A percentile compares a stretch with the other conserved stretches of the same genome.
These are phyloP conservation scores for Globisporangium camurandrum DNA, from an alignment of 352 stramenopile genomes.

Conservation along the genomic window DNA sequence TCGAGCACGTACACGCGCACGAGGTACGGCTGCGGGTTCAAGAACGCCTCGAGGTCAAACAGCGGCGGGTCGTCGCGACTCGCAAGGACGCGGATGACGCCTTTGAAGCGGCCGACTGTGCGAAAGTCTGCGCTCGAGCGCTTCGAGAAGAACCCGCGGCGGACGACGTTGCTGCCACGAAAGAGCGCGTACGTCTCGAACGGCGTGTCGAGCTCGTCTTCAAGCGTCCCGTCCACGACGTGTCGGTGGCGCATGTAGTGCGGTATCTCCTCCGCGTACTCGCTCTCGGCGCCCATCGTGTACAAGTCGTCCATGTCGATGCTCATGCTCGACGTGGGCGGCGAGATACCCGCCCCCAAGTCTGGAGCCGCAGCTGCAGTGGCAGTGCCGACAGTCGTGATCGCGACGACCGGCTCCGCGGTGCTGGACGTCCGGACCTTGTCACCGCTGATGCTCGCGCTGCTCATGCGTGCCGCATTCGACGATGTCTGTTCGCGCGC, in stretches of 20 bases:
- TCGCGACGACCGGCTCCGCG: too few relatives aligned
- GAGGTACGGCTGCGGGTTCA: slow-evolving; percentile 71
- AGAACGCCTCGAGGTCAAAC: slow-evolving; percentile 66
- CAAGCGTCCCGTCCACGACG: slow-evolving; percentile 39
- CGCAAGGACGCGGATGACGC: slow-evolving; percentile 76
- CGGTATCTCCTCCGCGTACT: slow-evolving; percentile 60
- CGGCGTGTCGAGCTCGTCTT: slow-evolving; percentile 63
- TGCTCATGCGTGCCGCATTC: too few relatives aligned
- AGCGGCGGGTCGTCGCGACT: slow-evolving; percentile 58
- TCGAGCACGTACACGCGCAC: slow-evolving; percentile 86
- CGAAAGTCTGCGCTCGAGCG: slow-evolving; percentile 28
- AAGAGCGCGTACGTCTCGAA: slow-evolving; percentile 82
- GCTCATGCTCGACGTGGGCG: slow-evolving; percentile 2
- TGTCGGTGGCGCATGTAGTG: slow-evolving; percentile 63
- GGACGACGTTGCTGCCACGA: slow-evolving; percentile 36
- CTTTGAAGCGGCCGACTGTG: slow-evolving; percentile 84
- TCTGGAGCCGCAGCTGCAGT: too few relatives aligned
- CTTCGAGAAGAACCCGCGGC: slow-evolving; percentile 25
- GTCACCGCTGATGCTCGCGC: not conserved
- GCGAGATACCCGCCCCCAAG: not conserved
- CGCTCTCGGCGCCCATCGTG: slow-evolving; percentile 19
- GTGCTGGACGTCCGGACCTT: too few relatives aligned
- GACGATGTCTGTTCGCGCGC: slow-evolving; percentile 2
- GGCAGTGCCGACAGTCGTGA: too few relatives aligned
- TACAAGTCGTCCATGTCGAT: slow-evolving; percentile 6